phyloP scores from a whole-genome alignment of 2,329 filamentous ascomycete species.

The Aspergillus sojae region DNA sequence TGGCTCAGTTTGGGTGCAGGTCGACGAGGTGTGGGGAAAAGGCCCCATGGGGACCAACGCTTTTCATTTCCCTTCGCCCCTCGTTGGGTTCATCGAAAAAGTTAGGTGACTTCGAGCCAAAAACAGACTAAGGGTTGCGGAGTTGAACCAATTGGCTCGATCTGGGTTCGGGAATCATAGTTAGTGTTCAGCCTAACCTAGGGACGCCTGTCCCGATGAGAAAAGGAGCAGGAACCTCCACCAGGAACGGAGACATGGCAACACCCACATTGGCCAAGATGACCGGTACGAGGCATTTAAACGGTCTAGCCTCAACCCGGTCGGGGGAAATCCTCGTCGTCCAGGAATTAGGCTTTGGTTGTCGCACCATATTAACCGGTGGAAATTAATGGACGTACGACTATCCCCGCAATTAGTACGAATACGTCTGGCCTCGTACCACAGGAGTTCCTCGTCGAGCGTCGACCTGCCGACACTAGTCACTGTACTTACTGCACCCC shows the following conservation, averaged over 20 bases:
- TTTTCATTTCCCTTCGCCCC: background rate
- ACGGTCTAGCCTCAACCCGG: background rate
- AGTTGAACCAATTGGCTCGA: background rate
- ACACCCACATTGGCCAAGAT: background rate
- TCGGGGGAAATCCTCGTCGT: background rate
- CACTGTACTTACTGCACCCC: background rate
- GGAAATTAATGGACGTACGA: background rate
- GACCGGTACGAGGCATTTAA: background rate
- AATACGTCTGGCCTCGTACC: background rate
- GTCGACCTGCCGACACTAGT: background rate
- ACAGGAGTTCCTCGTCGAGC: background rate
- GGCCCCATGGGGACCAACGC: background rate
- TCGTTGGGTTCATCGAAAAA: background rate
- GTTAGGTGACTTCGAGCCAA: background rate
- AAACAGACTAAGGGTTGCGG: background rate
- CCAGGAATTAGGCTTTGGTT: background rate
- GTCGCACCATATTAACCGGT: background rate
- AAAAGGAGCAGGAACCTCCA: background rate
- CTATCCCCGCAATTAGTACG: constrained; percentile 6
- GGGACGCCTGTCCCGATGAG: background rate
- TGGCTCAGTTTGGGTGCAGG: background rate
- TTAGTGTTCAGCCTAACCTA: background rate
- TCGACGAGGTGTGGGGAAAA: background rate
- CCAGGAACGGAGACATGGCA: constrained; percentile 1
- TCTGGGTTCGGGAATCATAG: background rate